Base-by-base conservation (phyloP, 148 eudicot species). In the Amaranthus palmeri region DNA sequence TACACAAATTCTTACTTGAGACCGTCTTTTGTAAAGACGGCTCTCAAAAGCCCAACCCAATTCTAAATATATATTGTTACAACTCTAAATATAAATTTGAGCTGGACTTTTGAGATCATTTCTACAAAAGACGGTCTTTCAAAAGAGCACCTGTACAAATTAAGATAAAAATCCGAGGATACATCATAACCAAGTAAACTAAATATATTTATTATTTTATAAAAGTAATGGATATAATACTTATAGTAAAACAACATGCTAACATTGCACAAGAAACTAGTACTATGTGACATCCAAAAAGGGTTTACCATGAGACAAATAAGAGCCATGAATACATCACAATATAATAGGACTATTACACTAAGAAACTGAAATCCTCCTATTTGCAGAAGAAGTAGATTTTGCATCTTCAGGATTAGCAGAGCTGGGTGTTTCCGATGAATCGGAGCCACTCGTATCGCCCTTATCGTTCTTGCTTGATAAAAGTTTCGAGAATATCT, bases 371-470 rank as follows among this genome's bases (percentile, higher is more conserved):
- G 93, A 88, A 66, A 55, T 71, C 81, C 92, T 84, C 69, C 88
- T 80, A 67, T 80, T 88, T 65, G 87, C 75, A 4, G 90, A 72
- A 61, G 93, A 83, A 0, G 85, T 78, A 0, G 83, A 85, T 60
- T 87, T 90, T 4, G 70, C 77, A 67, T 88, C 96, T 43, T 88
- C 93, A 0, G 62, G 88, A 65, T 80, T 87, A 6, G 77, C 84
- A 44, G 86, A 85, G 57, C 82, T 79, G 13, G 79, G 88, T 58
- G 85, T 85, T 68, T 84, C 98, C 2, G 95, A 87, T 4, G 96
- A 90, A 85, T 90, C 96, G 0, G 98, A 90, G 46, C 98, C 93
- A 15, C 95, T 87, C 5, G 87, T 90, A 81, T 88, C 93, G 6
- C 79, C 82, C 47, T 68, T 83, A 4, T 77, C 83, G 44, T 76